These are phyloP conservation scores for Botrytis fabae DNA, from an alignment of 2,329 filamentous ascomycete species.

Conservation along the genomic window DNA sequence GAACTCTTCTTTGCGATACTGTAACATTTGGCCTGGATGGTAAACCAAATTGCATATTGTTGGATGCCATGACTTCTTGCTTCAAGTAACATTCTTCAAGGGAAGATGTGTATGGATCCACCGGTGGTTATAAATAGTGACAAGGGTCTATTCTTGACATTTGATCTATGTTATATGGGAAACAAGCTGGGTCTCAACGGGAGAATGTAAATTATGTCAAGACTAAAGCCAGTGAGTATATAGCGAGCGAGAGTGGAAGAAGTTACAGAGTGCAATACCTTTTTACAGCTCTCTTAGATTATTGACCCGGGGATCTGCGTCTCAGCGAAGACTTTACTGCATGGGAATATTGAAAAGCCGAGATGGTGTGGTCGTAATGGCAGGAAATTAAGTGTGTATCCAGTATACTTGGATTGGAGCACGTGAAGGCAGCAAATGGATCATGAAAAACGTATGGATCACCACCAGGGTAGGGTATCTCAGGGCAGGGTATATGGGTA, in stretches of 20 bases:
- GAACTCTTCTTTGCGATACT: slow-evolving; percentile 38
- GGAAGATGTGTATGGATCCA: slow-evolving; percentile 21
- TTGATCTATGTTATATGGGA: slow-evolving; percentile 23
- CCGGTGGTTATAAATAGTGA: slow-evolving; percentile 33
- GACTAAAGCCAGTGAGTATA: slow-evolving; percentile 4
- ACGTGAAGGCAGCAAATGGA: slow-evolving; percentile 30
- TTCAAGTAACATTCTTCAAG: slow-evolving; percentile 32
- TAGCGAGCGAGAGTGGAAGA: neutral
- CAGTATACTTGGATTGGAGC: slow-evolving; percentile 31
- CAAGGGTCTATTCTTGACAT: slow-evolving; percentile 32
- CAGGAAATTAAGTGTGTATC: slow-evolving; percentile 30
- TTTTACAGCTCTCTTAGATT: neutral
- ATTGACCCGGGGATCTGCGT: slow-evolving; percentile 15
- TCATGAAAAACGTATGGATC: slow-evolving; percentile 29
- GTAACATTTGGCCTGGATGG: slow-evolving; percentile 46
- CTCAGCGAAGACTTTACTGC: slow-evolving; percentile 23
- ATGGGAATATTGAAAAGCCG: slow-evolving; percentile 18
- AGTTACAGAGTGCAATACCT: slow-evolving; percentile 4
- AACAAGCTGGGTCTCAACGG: neutral
- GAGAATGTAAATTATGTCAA: neutral
- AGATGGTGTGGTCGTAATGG: slow-evolving; percentile 24
- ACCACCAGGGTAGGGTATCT: slow-evolving; percentile 36
- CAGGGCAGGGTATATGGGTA: slow-evolving; percentile 4
- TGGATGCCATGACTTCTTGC: slow-evolving; percentile 47
- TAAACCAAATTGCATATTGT: slow-evolving; percentile 45